Conservation (phyloP, 805 yeast genomes). For the Wickerhamomyces queroliae region DNA sequence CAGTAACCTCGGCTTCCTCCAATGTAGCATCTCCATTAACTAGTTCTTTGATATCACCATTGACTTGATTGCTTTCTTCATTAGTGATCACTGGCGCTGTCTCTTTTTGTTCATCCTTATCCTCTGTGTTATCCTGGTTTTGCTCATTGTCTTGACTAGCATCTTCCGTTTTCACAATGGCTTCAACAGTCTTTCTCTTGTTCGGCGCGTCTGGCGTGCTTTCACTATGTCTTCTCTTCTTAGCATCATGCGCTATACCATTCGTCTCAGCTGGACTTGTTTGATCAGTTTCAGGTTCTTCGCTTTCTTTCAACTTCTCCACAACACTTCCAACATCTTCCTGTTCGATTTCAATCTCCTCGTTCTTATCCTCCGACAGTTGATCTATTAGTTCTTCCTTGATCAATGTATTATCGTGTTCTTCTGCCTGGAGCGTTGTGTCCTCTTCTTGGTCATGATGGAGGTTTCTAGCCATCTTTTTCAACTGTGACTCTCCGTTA, state of each 20-base stretch:
- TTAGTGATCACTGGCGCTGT: too few species aligned
- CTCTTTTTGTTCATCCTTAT: constrained; percentile 2
- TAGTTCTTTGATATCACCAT: constrained; percentile 5
- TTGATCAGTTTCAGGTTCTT: constrained; percentile 16
- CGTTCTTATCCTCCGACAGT: constrained; percentile 16
- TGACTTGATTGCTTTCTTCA: not conserved
- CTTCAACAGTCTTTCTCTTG: constrained; percentile 19
- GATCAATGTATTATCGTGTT: constrained; percentile 15
- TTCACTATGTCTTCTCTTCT: constrained; percentile 13
- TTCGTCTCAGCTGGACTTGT: constrained; percentile 19
- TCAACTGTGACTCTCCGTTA: constrained; percentile 32
- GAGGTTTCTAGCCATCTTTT: constrained; percentile 36
- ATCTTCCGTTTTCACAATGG: constrained; percentile 10
- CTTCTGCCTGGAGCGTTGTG: constrained; percentile 12
- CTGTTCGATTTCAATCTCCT: constrained; percentile 14
- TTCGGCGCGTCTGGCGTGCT: constrained; percentile 8
- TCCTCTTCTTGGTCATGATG: too few species aligned
- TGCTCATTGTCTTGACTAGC: constrained; percentile 12
- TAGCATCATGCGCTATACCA: constrained; percentile 12
- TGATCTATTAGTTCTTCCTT: constrained; percentile 18
- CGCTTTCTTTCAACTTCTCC: constrained; percentile 11
- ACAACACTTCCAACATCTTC: constrained; percentile 18
- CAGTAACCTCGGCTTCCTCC: not conserved
- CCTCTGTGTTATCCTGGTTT: not conserved
- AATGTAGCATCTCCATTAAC: not conserved